Evolutionary conservation across 345 rosid genomes (phyloP), one percentile per base, ranked within the genome.

Genomic region (Laguncularia racemosa): DNA sequence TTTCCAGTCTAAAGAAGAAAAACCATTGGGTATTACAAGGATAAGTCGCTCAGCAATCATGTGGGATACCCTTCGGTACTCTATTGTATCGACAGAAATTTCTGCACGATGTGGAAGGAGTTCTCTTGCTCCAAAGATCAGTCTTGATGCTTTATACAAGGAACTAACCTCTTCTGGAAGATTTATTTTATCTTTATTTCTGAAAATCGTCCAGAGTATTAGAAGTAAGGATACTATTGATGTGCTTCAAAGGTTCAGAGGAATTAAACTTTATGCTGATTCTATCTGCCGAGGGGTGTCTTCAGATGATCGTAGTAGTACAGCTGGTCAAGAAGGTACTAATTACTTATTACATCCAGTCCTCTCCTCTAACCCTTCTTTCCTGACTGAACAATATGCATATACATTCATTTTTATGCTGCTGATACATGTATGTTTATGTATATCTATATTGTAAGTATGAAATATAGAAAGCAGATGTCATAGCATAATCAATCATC

Each of bases 31-130:
- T 73, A 70, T 76, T 57, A 57, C 72, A 1, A 75, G 81, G 76
- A 58, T 72, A 48, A 74, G 78, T 59, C 78, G 70, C 53, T 76
- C 85, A 53, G 65, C 84, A 66, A 67, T 87, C 53, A 77, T 89
- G 81, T 93, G 99, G 99, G 96, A 93, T 73, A 80, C 86, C 50
- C 95, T 93, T n/a, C 82, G 78, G 72, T 87, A 83, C 72, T 82
- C 99, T 48, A 84, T 93, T 51, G 74, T 79, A 58, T 85, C 96
- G 17, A 81, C 83, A 64, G 99, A 93, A 75, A 73, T 89, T 73
- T 78, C 86, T 61, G 75, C 83, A 57, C 96, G 99, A 43, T 63
- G 83, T 59, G 81, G 76, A 60, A 81, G 78, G 75, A 62, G 73
- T 23, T 67, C 77, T 43, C 13, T 78, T 74, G 64, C 56, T 50